Conservation (phyloP, 371 early-diverging fungal genomes). For the Coemansia sp. region DNA sequence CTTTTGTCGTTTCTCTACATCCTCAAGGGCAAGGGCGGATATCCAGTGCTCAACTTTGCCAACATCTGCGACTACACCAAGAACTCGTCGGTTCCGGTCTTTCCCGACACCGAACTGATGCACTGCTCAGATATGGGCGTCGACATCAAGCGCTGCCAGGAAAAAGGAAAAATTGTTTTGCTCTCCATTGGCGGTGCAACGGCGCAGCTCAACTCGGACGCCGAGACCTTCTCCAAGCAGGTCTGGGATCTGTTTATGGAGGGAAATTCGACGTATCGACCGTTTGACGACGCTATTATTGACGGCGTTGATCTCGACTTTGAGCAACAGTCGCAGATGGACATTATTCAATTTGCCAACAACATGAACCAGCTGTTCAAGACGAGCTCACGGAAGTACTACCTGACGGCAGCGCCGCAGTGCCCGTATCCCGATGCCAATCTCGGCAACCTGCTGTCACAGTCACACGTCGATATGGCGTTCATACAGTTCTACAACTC, state of each 20-base stretch:
- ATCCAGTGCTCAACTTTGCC: slow-evolving; percentile 57
- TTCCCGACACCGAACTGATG: slow-evolving; percentile 57
- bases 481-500: slow-evolving; percentile 64
- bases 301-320: slow-evolving; percentile 67
- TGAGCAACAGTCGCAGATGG: slow-evolving; percentile 58
- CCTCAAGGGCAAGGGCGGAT: slow-evolving; percentile 58
- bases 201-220: slow-evolving; percentile 52
- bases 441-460: slow-evolving; percentile 50
- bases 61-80: slow-evolving; percentile 53
- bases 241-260: slow-evolving; percentile 66
- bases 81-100: slow-evolving; percentile 57
- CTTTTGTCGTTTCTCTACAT: slow-evolving; percentile 40
- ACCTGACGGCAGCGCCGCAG: slow-evolving; percentile 63
- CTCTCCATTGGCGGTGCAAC: slow-evolving; percentile 68
- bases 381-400: slow-evolving; percentile 52
- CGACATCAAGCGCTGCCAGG: slow-evolving; percentile 61
- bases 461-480: slow-evolving; percentile 53
- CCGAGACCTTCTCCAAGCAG: slow-evolving; percentile 58
- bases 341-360: slow-evolving; percentile 46
- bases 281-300: slow-evolving; percentile 60
- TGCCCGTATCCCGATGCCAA: slow-evolving; percentile 60
- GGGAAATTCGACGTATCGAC: slow-evolving; percentile 55
- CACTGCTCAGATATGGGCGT: slow-evolving; percentile 56
- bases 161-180: slow-evolving; percentile 55
- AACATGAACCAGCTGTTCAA: slow-evolving; percentile 54